Conservation (phyloP, 2,329 filamentous ascomycete genomes). For the Monilinia laxa region DNA sequence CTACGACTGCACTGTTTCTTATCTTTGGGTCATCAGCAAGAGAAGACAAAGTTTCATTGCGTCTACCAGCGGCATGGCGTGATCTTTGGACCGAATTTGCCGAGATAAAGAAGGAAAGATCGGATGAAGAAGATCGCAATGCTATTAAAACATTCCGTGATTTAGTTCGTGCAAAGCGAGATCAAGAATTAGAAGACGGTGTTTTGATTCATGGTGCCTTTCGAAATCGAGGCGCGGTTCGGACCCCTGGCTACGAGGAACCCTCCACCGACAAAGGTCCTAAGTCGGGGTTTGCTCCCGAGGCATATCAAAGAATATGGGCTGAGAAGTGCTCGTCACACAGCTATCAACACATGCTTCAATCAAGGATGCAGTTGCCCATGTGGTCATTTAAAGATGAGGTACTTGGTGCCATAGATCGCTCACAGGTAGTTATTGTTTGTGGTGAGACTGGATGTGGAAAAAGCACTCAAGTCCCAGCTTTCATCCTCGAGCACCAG, state of each 20-base stretch:
- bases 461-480: slow-evolving; percentile 96
- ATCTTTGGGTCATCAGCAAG: slow-evolving; percentile 75
- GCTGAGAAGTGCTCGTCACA: slow-evolving; percentile 67
- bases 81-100: slow-evolving; percentile 82
- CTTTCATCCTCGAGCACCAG: slow-evolving; percentile 88
- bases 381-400: slow-evolving; percentile 84
- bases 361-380: slow-evolving; percentile 75
- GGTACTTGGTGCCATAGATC: slow-evolving; percentile 73
- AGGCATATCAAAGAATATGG: slow-evolving; percentile 59
- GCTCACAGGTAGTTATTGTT: slow-evolving; percentile 84
- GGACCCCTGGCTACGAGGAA: slow-evolving; percentile 52
- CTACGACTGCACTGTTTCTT: slow-evolving; percentile 78
- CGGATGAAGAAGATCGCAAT: slow-evolving; percentile 68
- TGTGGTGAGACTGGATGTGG: slow-evolving; percentile 97
- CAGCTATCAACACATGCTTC: slow-evolving; percentile 23
- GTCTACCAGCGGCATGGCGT: slow-evolving; percentile 77
- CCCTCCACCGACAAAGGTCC: slow-evolving; percentile 41
- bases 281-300: slow-evolving; percentile 32
- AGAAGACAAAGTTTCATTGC: slow-evolving; percentile 81
- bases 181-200: slow-evolving; percentile 69
- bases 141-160: slow-evolving; percentile 66
- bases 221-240: slow-evolving; percentile 55
- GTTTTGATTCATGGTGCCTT: slow-evolving; percentile 78
- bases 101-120: slow-evolving; percentile 65
- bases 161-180: slow-evolving; percentile 66